Evolutionary conservation across 371 early-diverging fungal genomes (phyloP).

Genomic region (Synchytrium microbalum): DNA sequence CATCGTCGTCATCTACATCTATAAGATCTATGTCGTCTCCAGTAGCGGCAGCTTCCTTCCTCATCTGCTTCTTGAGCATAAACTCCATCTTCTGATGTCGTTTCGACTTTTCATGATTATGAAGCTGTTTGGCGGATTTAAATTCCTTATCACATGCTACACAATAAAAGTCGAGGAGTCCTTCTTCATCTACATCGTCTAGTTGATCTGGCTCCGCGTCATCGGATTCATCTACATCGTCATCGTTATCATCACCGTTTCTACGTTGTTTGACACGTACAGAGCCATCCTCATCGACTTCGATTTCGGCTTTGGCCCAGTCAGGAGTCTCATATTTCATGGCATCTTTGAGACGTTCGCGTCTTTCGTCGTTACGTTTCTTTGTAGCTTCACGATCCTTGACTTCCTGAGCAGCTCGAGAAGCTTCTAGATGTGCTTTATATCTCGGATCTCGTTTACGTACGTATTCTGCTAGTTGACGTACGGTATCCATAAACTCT

Average conservation of each 20-base stretch:
- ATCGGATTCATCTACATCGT: slow-evolving; percentile 9
- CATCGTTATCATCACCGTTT: slow-evolving; percentile 4
- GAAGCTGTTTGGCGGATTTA: slow-evolving; percentile 57
- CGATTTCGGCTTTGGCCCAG: no score
- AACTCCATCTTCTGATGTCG: slow-evolving; percentile 66
- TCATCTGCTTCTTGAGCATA: slow-evolving; percentile 54
- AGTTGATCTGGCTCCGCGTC: slow-evolving; percentile 17
- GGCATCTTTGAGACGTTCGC: slow-evolving; percentile 17
- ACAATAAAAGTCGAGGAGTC: slow-evolving; percentile 49
- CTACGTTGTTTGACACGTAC: slow-evolving; percentile 10
- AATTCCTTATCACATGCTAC: slow-evolving; percentile 76
- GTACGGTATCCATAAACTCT: slow-evolving; percentile 80
- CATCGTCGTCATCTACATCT: slow-evolving; percentile 7
- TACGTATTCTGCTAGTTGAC: slow-evolving; percentile 29
- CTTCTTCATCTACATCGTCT: slow-evolving; percentile 9
- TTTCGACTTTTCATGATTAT: slow-evolving; percentile 67
- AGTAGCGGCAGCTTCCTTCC: slow-evolving; percentile 42
- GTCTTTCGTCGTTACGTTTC: slow-evolving; percentile 38
- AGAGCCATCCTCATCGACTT: slow-evolving; percentile 41
- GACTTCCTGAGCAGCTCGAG: slow-evolving; percentile 39
- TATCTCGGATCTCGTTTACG: slow-evolving; percentile 74
- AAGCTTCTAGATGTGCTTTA: slow-evolving; percentile 43
- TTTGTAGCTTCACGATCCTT: slow-evolving; percentile 47
- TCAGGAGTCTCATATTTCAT: slow-evolving; percentile 30
- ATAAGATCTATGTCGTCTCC: background rate